Base-by-base conservation (phyloP, 768 basidiomycete species). In the Rhizopogon salebrosus region DNA sequence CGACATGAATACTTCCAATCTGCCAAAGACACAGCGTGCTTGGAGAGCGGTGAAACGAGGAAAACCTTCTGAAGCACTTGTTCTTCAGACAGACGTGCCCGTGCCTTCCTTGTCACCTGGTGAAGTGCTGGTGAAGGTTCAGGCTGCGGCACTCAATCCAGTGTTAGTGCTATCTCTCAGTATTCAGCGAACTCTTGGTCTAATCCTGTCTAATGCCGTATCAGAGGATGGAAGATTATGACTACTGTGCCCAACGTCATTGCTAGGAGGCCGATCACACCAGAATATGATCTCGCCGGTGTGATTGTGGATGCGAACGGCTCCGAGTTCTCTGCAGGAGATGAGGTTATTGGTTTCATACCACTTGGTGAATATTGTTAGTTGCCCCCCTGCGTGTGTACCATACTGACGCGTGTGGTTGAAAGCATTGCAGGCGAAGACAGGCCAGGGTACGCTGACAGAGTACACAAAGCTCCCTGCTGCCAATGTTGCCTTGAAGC, bases 221-320 rank as follows among this genome's bases (percentile, higher is more conserved):
- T 31, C 56, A 87, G 85, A 34, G 83, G 79, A 0, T 83, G 76
- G 64, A 88, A 87, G 61, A 0, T 80, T 1, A 79, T 86, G 78
- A 62, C 61, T 16, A 1, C 68, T 1, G 13, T 78, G 13, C 84
- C 84, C 9, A 75, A 72, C 38, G 70, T 78, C 43, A 11, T 83
- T 8, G 67, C 71, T 3, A 64, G 62, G 8, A 71, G 80, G 23
- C 85, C 86, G 1, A 68, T 76, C 27, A 69, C 80, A 1, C 72
- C 82, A 26, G 88, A 85, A 58, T 62, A 74, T 48, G 89, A 92
- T 59, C 66, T 89, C 26, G 67, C 85, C 0, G 89, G 89, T 3
- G 70, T 79, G 4, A 68, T 92, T 11, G 80, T 78, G 14, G 77
- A 81, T 52, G 66, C 75, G 1, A 82, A 82, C 55, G 77, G 72